Evolutionary conservation across 768 basidiomycete genomes (phyloP), one percentile per base, ranked within the genome.

Genomic region (Suillus ampliporus): DNA sequence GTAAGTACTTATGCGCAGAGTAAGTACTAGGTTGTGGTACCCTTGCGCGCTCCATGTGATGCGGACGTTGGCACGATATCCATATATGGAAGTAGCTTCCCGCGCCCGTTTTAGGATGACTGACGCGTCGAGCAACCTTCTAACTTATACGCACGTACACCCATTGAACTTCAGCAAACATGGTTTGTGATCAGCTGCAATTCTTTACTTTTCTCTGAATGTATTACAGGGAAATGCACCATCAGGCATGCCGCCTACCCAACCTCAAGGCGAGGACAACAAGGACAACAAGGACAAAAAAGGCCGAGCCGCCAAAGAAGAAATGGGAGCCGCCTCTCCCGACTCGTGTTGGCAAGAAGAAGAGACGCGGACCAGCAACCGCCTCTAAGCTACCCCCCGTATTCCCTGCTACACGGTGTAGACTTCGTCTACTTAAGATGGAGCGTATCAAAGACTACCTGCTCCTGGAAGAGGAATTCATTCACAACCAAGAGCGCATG

Each of bases 251-350:
- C 75, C 72, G 0, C 78, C 79, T 10, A 62, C 78, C 34, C 64
- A 80, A 81, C 74, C 84, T 83, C 77, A 78, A 74, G 70, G 73
- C 76, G 68, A 74, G 62, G 76, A 84, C 57, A 84, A 79, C 79
- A 77, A 80, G 67, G 76, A 80, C 62, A 84, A 77, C 78, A 72
- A 77, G 64, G 78, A 80, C 50, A 79, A 82, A 69, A 79, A 31
- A 78, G 66, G 70, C 82, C 19, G 82, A 87, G 70, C 71, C 76
- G 14, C 81, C 85, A 74, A 86, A 89, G 78, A 97, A 98, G 87
- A 96, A 97, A 80, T 99, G 96, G 95, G 97, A 99, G 76, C 95
- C 97, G 9, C 97, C 97, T 70, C 86, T 97, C 62, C 96, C 97
- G 15, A 97, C 97, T 51, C 91, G 94, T 63, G 94, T 98, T 40